Conservation (phyloP, 495 filamentous ascomycete species). For the Tetracladium marchalianum region DNA sequence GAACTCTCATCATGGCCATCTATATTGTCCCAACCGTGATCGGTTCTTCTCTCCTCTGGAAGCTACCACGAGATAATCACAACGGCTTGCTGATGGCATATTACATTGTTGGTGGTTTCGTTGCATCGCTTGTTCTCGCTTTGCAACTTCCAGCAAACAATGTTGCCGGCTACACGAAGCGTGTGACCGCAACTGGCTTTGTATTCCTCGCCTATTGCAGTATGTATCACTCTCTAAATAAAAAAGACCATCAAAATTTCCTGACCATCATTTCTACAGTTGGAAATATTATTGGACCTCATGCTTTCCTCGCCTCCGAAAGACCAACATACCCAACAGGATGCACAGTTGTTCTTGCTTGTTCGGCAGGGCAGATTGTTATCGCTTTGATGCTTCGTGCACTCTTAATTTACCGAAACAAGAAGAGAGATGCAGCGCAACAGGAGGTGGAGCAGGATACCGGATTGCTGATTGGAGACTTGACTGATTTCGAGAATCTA, state of each 20-base stretch:
- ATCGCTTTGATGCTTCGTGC: constrained; percentile 9
- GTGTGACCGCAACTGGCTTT: constrained; percentile 27
- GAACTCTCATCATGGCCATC: constrained; percentile 25
- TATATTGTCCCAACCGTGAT: constrained; percentile 28
- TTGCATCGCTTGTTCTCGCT: constrained; percentile 29
- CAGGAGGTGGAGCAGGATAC: neutral
- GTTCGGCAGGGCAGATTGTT: neutral
- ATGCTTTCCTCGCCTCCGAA: constrained; percentile 20
- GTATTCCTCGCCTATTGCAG: constrained; percentile 22
- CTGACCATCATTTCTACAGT: constrained; percentile 21
- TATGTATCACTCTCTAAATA: too few species aligned
- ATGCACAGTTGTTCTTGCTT: constrained; percentile 18
- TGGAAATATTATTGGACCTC: constrained; percentile 25
- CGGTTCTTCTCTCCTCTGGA: constrained; percentile 28
- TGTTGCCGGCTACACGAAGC: constrained; percentile 32
- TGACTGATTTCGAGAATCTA: constrained; percentile 6
- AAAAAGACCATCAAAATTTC: neutral
- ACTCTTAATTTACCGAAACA: neutral
- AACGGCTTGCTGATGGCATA: constrained; percentile 31
- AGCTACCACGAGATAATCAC: constrained; percentile 21
- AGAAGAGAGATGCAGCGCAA: neutral
- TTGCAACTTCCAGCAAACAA: constrained; percentile 33
- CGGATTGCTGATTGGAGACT: neutral
- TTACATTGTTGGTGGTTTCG: constrained; percentile 30
- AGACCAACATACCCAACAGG: constrained; percentile 15